Percentiles rank a stretch among this genome's conserved stretches.
phyloP scores from a whole-genome alignment of 768 basidiomycete genomes.

The Trametes cingulata region DNA sequence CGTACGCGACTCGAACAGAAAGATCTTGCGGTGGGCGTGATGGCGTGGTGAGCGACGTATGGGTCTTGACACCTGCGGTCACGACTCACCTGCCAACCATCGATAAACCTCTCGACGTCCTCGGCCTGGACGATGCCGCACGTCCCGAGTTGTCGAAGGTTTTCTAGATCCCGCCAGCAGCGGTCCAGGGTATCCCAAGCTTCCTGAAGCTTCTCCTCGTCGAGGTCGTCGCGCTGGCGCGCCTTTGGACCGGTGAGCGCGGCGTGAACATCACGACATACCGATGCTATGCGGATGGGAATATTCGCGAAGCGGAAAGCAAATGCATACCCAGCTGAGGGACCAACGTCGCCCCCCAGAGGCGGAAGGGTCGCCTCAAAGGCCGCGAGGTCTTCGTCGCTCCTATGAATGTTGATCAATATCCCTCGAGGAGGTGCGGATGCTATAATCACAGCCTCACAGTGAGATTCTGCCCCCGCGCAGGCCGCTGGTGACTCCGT shows the following conservation, averaged over 20 bases:
- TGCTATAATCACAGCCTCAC: conserved; percentile 45
- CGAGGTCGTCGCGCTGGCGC: conserved; percentile 55
- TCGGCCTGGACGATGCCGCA: conserved; percentile 45
- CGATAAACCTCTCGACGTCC: conserved; percentile 67
- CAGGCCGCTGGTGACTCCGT: conserved; percentile 80
- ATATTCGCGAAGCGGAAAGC: conserved; percentile 63
- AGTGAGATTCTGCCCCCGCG: conserved; percentile 82
- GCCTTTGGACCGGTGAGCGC: conserved; percentile 81
- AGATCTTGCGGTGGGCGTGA: conserved; percentile 51
- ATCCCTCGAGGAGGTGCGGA: not conserved
- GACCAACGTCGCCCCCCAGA: conserved; percentile 18
- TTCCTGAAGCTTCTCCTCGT: conserved; percentile 64
- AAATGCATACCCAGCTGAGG: conserved; percentile 49
- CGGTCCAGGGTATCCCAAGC: conserved; percentile 85
- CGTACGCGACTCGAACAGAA: conserved; percentile 88
- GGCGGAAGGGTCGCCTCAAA: conserved; percentile 64
- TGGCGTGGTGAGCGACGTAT: conserved; percentile 1
- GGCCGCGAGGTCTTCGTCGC: conserved; percentile 71
- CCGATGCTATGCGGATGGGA: conserved; percentile 72
- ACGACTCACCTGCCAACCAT: conserved; percentile 82
- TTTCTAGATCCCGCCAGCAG: conserved; percentile 85
- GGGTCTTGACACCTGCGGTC: conserved; percentile 1
- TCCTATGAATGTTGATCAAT: conserved; percentile 40
- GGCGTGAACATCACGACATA: conserved; percentile 77
- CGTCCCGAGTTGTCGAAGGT: conserved; percentile 47